Evolutionary conservation across 257 asterid species (phyloP), one percentile per base, ranked within the genome.

Genomic region (Jacaranda copaia): DNA sequence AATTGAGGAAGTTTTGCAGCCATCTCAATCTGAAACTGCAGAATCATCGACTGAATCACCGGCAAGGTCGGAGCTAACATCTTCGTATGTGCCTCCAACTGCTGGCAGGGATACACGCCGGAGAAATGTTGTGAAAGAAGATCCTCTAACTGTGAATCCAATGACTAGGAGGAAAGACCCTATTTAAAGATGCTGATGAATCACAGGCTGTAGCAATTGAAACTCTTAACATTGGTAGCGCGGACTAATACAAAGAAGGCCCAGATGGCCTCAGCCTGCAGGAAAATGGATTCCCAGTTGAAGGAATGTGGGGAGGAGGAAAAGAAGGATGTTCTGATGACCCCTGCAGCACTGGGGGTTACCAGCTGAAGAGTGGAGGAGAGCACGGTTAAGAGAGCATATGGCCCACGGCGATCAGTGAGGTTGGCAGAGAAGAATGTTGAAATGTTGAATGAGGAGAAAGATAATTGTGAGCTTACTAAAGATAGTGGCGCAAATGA

Each of bases 391-490:
- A 77, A 43, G 38, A 78, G 48, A 35, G 82, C 60, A 19, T 85
- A 80, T 40, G 81, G 90, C 82, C 82, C 92, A 0, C 83, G 98
- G 32, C 74, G 93, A 68, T 94, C 99, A 6, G 81, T 77, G 39
- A 91, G 97, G 85, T 82, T 91, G 87, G 87, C 90, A 11, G 81
- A 40, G 85, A 91, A 89, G 82, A 78, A 49, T 14, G 55, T 9
- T 32, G 80, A 69, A 61, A 64, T 68, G 13, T 8, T 38, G 56
- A 67, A 42, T 77, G 72, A 40, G 32, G 72, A 11, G 25, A 79
- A 42, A 58, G 14, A 77, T 36, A 76, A 25, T 18, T 38, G 77
- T 12, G 81, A 77, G 66, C 64, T 80, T 67, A 5, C 68, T 18
- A 74, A 67, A 16, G 86, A 77, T 46, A 79, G 78, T 40, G 80